Conservation (phyloP, 2,329 filamentous ascomycete species). For the Aspergillus amoenus region DNA sequence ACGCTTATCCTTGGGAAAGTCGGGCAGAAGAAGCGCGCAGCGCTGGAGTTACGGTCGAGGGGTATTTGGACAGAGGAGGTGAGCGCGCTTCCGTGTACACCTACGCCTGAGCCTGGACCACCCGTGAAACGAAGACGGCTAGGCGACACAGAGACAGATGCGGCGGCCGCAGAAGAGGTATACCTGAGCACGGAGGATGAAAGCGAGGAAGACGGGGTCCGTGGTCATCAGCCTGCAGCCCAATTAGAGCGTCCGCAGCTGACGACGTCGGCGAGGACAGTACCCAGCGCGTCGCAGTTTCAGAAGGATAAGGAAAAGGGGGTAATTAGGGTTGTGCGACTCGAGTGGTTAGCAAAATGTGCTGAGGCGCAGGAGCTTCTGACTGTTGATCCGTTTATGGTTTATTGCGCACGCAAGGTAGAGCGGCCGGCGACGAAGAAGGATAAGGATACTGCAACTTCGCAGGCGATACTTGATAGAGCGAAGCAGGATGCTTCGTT, state of each 20-base stretch:
- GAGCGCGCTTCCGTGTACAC: background rate
- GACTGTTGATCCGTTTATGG: slow-evolving; percentile 49
- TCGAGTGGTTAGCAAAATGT: slow-evolving; percentile 56
- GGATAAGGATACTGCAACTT: background rate
- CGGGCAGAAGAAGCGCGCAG: slow-evolving; percentile 66
- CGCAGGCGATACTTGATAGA: slow-evolving; percentile 50
- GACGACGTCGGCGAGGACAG: background rate
- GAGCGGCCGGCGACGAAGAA: slow-evolving; percentile 30
- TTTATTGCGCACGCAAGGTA: slow-evolving; percentile 52
- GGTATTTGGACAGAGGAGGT: slow-evolving; percentile 55
- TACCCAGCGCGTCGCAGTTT: background rate
- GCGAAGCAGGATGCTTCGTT: slow-evolving; percentile 50
- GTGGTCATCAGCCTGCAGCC: slow-evolving; percentile 10
- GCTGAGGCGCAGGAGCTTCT: slow-evolving; percentile 43
- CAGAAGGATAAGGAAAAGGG: slow-evolving; percentile 17
- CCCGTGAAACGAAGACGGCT: slow-evolving; percentile 31
- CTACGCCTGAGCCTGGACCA: slow-evolving; percentile 1
- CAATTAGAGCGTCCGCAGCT: slow-evolving; percentile 11
- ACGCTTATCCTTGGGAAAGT: slow-evolving; percentile 73
- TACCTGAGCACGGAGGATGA: slow-evolving; percentile 35
- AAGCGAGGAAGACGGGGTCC: slow-evolving; percentile 22
- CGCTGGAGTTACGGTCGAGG: slow-evolving; percentile 72
- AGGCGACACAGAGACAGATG: background rate
- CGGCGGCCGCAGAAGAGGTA: slow-evolving; percentile 17
- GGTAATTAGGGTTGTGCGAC: slow-evolving; percentile 50